Base-by-base conservation (phyloP, 805 yeast species). In the Pichia heedii region DNA sequence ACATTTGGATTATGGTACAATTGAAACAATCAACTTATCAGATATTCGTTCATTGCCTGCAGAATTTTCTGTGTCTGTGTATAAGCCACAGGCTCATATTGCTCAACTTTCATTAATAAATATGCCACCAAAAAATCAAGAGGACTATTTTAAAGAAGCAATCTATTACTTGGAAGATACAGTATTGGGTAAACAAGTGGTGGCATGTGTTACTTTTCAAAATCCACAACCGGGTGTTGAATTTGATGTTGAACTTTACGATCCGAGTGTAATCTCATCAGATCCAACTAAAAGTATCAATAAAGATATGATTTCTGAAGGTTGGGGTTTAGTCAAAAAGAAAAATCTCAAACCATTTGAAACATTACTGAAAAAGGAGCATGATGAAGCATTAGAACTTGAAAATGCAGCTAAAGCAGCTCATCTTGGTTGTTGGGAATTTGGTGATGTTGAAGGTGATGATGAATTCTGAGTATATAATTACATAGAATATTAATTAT, bases 371-470 rank as follows among this genome's bases (percentile, higher is more conserved):
- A 49, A 51, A 3, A 46, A 61, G 33, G 73, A 70, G 42, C 66
- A 63, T 37, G 65, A 65, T 27, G 64, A 58, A 8, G 58, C 79
- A 42, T 44, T 65, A 39, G 60, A 55, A 27, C 65, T 68, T 3
- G 81, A 82, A 59, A 46, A 52, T 18, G 53, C 50, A 7, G 87
- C 87, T 24, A 74, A 70, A 56, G 42, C 60, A 16, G 60, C 54
- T 27, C 79, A 76, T 47, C 54, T 62, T 19, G 88, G 88, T 5
- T 79, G 84, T 56, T 82, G 89, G 89, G 77, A 79, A 61, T 78
- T 74, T 52, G 89, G 89, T 40, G 87, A 82, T 56, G 73, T 83
- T 32, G 73, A 80, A 33, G 77, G 69, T 43, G 81, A 76, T 44
- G 82, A 77, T 9, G 55, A 57, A 4, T 49, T 46, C 20, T 49